Conservation (phyloP, 108 stramenopile genomes). For the Heterococcus sp. region DNA sequence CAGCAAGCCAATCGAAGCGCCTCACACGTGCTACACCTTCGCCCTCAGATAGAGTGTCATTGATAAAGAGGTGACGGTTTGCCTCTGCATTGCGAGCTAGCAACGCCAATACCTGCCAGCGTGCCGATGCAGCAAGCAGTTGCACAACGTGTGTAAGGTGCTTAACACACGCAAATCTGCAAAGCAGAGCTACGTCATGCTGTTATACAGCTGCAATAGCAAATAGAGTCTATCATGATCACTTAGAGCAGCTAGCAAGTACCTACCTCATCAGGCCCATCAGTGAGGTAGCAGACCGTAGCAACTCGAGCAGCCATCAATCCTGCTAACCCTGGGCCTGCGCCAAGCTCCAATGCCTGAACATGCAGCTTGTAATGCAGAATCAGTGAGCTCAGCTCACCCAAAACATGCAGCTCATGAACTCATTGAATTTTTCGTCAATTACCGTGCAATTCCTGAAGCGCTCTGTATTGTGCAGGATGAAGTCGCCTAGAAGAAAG, state of each 20-base stretch:
- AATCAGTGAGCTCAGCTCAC: too few relatives aligned
- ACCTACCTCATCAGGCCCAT: slow-evolving; percentile 30
- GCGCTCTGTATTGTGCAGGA: slow-evolving; percentile 6
- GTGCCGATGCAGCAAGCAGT: neutral
- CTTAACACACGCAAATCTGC: neutral
- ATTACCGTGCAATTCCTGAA: slow-evolving; percentile 1
- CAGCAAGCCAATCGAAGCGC: too few relatives aligned
- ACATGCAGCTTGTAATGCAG: too few relatives aligned
- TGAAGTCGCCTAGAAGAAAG: slow-evolving; percentile 29
- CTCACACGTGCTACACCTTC: too few relatives aligned
- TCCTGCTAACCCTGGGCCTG: slow-evolving; percentile 25
- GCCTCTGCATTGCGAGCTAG: slow-evolving; percentile 31
- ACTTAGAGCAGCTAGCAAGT: neutral
- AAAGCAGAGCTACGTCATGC: neutral
- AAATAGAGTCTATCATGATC: too few relatives aligned
- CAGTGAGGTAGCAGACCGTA: slow-evolving; percentile 7
- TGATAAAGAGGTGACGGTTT: slow-evolving; percentile 22
- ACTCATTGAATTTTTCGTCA: too few relatives aligned
- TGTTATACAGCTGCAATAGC: too few relatives aligned
- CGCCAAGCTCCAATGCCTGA: slow-evolving; percentile 34
- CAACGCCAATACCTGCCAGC: slow-evolving; percentile 17
- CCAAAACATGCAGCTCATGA: too few relatives aligned
- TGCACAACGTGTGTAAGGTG: neutral
- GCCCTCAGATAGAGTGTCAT: neutral
- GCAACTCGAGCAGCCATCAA: slow-evolving; percentile 24